Conservation (phyloP, 768 basidiomycete genomes). For the Psilocybe cubensis region DNA sequence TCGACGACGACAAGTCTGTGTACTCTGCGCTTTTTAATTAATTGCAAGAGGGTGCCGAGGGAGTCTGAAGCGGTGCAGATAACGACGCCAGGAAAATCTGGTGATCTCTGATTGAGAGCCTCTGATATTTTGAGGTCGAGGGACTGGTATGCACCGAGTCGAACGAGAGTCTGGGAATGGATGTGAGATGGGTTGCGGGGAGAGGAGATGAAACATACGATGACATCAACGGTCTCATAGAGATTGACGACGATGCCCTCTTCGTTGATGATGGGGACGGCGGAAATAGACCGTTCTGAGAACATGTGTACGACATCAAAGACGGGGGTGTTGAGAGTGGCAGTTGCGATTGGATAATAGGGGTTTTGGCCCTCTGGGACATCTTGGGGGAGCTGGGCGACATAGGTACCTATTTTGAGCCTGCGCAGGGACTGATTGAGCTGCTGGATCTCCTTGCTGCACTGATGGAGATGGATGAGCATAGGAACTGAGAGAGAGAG, state of each 20-base stretch:
- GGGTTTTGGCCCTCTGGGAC: conserved; percentile 62
- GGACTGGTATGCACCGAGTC: conserved; percentile 93
- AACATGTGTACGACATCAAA: conserved; percentile 99
- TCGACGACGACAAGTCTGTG: conserved; percentile 96
- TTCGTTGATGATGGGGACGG: conserved; percentile 94
- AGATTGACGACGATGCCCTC: conserved; percentile 93
- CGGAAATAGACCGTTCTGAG: conserved; percentile 92
- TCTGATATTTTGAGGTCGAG: conserved; percentile 93
- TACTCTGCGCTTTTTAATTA: conserved; percentile 91
- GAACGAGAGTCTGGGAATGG: conserved; percentile 82
- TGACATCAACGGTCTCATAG: conserved; percentile 99
- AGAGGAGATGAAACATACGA: conserved; percentile 62
- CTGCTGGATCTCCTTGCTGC: conserved; percentile 80
- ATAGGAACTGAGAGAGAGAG: conserved; percentile 9
- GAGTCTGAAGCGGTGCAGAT: conserved; percentile 94
- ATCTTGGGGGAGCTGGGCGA: conserved; percentile 55
- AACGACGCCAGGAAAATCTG: conserved; percentile 96
- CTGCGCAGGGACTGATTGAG: conserved; percentile 81
- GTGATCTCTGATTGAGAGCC: conserved; percentile 88
- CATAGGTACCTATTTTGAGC: conserved; percentile 94
- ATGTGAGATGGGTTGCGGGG: conserved; percentile 1
- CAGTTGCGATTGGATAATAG: conserved; percentile 91
- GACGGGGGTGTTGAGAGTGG: conserved; percentile 87
- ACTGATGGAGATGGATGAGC: conserved; percentile 48
- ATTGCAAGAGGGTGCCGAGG: conserved; percentile 84